These are phyloP conservation scores for Aegilops umbellulata DNA, from an alignment of 176 grass and related monocot species.

Conservation along the genomic window DNA sequence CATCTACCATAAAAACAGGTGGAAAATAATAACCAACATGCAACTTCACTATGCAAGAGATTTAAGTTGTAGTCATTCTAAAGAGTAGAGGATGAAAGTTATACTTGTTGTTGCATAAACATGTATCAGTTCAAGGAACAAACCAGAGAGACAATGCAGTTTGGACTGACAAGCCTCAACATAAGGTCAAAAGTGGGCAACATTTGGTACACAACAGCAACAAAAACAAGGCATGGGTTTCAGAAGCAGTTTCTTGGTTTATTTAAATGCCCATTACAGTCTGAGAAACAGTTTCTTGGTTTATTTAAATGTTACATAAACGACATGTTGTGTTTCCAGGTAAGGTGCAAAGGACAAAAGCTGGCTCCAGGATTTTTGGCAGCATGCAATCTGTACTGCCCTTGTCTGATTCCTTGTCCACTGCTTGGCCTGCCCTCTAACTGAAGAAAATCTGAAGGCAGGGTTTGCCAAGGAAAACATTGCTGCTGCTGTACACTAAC, in stretches of 20 bases:
- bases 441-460: too few species aligned
- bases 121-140: background rate
- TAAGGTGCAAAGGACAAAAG: too few species aligned
- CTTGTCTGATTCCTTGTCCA: too few species aligned
- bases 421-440: too few species aligned
- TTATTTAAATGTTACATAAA: background rate
- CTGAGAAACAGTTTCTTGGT: background rate
- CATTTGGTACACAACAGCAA: background rate
- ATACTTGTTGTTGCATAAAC: background rate
- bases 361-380: too few species aligned
- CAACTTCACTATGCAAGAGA: background rate
- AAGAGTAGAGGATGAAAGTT: background rate
- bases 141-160: background rate
- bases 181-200: background rate
- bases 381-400: too few species aligned
- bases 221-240: background rate
- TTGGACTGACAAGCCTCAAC: background rate
- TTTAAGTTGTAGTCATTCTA: background rate
- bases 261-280: too few species aligned
- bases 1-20: background rate
- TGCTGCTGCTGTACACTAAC: too few species aligned
- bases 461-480: too few species aligned
- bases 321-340: too few species aligned
- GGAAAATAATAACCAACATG: background rate
- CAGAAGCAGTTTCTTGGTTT: too few species aligned